Conservation (phyloP, 2,329 filamentous ascomycete species). For the Thermothelomyces thermophilus region DNA sequence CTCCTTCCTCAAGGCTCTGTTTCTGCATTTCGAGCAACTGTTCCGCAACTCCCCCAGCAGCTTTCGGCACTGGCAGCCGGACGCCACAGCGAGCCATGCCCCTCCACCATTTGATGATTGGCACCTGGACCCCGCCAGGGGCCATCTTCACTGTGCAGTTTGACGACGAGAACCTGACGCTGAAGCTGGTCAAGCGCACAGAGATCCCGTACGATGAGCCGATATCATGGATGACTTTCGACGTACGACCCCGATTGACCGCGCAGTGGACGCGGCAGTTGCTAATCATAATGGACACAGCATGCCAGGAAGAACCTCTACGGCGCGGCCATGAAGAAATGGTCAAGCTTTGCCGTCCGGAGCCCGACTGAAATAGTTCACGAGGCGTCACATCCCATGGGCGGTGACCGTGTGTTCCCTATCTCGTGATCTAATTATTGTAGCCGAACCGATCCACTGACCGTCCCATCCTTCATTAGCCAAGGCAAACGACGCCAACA, state of each 20-base stretch:
- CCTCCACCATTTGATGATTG: conserved; percentile 80
- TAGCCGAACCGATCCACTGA: not conserved
- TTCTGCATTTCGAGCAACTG: not conserved
- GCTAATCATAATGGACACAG: conserved; percentile 37
- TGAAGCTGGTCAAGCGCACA: conserved; percentile 72
- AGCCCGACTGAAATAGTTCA: conserved; percentile 71
- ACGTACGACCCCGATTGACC: conserved; percentile 47
- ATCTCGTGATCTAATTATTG: not conserved
- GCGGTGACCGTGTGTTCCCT: conserved; percentile 60
- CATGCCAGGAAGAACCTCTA: conserved; percentile 80
- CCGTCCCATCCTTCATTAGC: conserved; percentile 38
- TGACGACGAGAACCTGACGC: conserved; percentile 69
- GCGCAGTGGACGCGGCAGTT: not conserved
- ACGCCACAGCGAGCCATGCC: conserved; percentile 53
- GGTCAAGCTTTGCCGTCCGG: conserved; percentile 73
- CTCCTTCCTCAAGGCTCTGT: not conserved
- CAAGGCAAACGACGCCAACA: conserved; percentile 59
- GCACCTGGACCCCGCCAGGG: conserved; percentile 84
- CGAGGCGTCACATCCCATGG: conserved; percentile 66
- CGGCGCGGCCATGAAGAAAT: conserved; percentile 89
- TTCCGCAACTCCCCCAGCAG: not conserved
- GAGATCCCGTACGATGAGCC: conserved; percentile 77
- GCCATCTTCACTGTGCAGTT: conserved; percentile 87
- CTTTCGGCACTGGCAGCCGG: conserved; percentile 18
- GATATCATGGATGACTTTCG: conserved; percentile 91